Conservation (phyloP, 1,284 basidiomycete species). For the Naganishia cerealis region DNA sequence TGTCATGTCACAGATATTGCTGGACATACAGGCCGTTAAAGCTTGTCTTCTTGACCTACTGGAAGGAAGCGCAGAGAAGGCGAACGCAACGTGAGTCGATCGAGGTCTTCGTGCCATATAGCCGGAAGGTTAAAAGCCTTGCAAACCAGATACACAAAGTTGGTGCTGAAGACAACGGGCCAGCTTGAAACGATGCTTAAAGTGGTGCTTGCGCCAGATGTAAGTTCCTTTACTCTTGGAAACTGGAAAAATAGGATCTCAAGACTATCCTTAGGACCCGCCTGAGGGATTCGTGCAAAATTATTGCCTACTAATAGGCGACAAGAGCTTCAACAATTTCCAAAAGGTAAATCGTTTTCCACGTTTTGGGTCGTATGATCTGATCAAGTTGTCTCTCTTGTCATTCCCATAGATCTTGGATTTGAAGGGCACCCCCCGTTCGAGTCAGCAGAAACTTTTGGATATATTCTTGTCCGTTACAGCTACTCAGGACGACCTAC, state of each 20-base stretch:
- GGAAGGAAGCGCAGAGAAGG: slow-evolving; percentile 48
- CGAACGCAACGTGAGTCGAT: slow-evolving; percentile 40
- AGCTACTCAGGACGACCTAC: slow-evolving; percentile 79
- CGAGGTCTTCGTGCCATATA: neutral
- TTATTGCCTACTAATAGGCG: slow-evolving; percentile 86
- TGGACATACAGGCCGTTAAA: slow-evolving; percentile 86
- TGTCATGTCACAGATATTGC: slow-evolving; percentile 65
- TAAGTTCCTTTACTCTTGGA: slow-evolving; percentile 52
- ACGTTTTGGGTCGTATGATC: neutral
- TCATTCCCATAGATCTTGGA: slow-evolving; percentile 74
- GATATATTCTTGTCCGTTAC: slow-evolving; percentile 89
- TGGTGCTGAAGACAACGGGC: slow-evolving; percentile 72
- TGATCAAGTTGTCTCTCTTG: neutral
- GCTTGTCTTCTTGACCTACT: slow-evolving; percentile 78
- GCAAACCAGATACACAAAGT: slow-evolving; percentile 63
- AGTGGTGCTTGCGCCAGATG: slow-evolving; percentile 85
- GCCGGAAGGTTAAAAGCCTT: slow-evolving; percentile 13
- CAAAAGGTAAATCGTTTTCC: slow-evolving; percentile 70
- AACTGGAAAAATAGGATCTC: slow-evolving; percentile 1
- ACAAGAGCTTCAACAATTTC: slow-evolving; percentile 90
- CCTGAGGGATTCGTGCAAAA: slow-evolving; percentile 88
- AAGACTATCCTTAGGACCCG: slow-evolving; percentile 64
- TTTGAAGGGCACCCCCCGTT: slow-evolving; percentile 84
- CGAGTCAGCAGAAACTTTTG: slow-evolving; percentile 81
- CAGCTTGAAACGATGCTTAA: slow-evolving; percentile 87